These are phyloP conservation scores for Yamadazyma siamensis DNA, from an alignment of 1,139 yeast species.

Conservation along the genomic window DNA sequence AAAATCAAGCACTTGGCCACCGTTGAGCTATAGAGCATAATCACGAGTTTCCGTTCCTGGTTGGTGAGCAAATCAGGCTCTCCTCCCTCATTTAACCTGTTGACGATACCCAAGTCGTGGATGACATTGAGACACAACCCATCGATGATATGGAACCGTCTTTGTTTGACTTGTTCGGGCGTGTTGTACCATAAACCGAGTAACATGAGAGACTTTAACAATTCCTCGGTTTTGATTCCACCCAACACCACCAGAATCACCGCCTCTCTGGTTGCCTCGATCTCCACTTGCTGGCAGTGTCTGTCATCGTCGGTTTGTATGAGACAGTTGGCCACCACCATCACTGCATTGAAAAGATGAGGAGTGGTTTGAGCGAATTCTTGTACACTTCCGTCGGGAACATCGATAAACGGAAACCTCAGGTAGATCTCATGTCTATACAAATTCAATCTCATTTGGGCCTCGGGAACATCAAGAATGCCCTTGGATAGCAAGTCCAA, in stretches of 20 bases:
- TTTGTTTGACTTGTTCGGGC: constrained; percentile 76
- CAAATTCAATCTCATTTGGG: constrained; percentile 39
- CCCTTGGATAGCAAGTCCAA: constrained; percentile 49
- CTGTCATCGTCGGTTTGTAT: constrained; percentile 28
- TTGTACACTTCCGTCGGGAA: constrained; percentile 46
- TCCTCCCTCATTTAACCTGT: constrained; percentile 17
- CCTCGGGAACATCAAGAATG: constrained; percentile 47
- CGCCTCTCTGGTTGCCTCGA: constrained; percentile 54
- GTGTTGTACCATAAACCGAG: constrained; percentile 78
- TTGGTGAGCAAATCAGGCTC: constrained; percentile 16
- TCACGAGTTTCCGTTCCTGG: constrained; percentile 42
- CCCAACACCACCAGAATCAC: constrained; percentile 61
- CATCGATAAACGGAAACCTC: constrained; percentile 51
- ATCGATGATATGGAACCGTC: constrained; percentile 71
- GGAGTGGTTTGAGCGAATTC: constrained; percentile 53
- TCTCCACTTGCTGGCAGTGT: constrained; percentile 46
- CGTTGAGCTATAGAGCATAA: constrained; percentile 48
- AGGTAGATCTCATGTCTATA: constrained; percentile 40
- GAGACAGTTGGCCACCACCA: constrained; percentile 57
- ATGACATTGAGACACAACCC: constrained; percentile 66
- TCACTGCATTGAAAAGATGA: constrained; percentile 57
- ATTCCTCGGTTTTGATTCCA: constrained; percentile 71
- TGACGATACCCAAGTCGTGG: constrained; percentile 74
- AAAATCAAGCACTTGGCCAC: constrained; percentile 54
- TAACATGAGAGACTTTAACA: constrained; percentile 59